Base-by-base conservation (phyloP, 192 early-diverging fungal species). In the Coemansia sp. region DNA sequence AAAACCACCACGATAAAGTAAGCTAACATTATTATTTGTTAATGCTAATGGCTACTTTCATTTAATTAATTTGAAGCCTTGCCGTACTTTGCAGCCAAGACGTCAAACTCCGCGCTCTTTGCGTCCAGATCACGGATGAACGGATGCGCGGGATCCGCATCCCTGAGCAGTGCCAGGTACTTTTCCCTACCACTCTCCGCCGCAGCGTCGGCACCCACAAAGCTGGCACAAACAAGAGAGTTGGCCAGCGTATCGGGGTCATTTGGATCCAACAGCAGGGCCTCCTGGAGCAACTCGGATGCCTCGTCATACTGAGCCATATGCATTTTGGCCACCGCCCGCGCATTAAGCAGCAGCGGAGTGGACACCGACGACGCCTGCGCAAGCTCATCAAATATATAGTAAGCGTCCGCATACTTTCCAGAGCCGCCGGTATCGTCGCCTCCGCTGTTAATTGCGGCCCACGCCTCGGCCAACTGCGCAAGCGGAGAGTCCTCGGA, bases 401-500 rank as follows among this genome's bases (percentile, higher is more conserved):
- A 98, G 63, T 88, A 91, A 1, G 95, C 89, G 73, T 97, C 94
- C 67, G 89, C 91, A 63, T 90, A 92, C 63, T 93, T 92, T 26
- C 26, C 26, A 26, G 26, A 26, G 26, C 26, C 26, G 26, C 26
- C 26, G 26, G 26, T 2, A 0, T 26, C 26, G 22, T 87, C 75
- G 1, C 90, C 92, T 11, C 93, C 94, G 11, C 86, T 71, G 40
- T 74, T 78, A 47, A 94, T 78, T 43, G 87, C 88, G 40, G 89
- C 87, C 94, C 94, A 96, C 8, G 94, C 92, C 65, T 99, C 97
- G 47, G 93, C 87, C 51, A 99, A 72, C 74, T 97, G 94, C 7
- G 95, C 93, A 36, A 95, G 71, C n/a, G 92, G 88, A 1, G 95
- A 94, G 78, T 99, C 97, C 73, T 98, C 97, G 0, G 95, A 89